Evolutionary conservation across 371 early-diverging fungal species (phyloP), one percentile per base, ranked within the genome.

Genomic region (Zopfochytrium polystomum): DNA sequence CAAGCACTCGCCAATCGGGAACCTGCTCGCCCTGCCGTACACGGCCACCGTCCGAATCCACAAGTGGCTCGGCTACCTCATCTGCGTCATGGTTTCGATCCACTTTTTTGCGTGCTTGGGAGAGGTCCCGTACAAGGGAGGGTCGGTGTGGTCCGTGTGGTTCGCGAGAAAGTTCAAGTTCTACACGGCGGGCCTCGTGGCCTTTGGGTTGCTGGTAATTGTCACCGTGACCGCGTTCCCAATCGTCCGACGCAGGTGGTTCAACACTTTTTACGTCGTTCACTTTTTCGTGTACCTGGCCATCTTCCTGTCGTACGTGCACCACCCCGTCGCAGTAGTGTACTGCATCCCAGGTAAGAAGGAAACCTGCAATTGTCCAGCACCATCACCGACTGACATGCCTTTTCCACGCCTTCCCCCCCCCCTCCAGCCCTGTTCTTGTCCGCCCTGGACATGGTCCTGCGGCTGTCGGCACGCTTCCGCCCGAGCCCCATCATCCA

Each of bases 21-120:
- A 34, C 15, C 27, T 60, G n/a, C 52, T 60, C 29, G 31, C 50
- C 18, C n/a, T 60, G 13, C 60, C 60, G 11, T 60, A 60, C 52
- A 60, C 60, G 1, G 9, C 29, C 30, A 42, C 52, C 27, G 6
- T 51, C 11, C 60, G 52, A 13, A 23, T 60, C 18, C 60, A 60
- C 26, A 60, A 52, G 20, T 60, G 60, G 60, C 15, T 60, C n/a
- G 60, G 60, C 23, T 42, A 31, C 26, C 13, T 22, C n/a, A 5
- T 60, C 13, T 43, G 33, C 23, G 11, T 4, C 15, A 5, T 47
- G 9, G 30, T 20, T 13, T 27, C 45, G 26, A 38, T 60, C 20
- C 60, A 60, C 31, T 18, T 29, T 4, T 26, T 9, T 38, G 35
- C 20, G 7, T 20, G 23, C 35, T 42, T 55, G 35, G 18, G 20